Evolutionary conservation across 2,329 filamentous ascomycete genomes (phyloP).

Genomic region (Aspergillus glaucus): DNA sequence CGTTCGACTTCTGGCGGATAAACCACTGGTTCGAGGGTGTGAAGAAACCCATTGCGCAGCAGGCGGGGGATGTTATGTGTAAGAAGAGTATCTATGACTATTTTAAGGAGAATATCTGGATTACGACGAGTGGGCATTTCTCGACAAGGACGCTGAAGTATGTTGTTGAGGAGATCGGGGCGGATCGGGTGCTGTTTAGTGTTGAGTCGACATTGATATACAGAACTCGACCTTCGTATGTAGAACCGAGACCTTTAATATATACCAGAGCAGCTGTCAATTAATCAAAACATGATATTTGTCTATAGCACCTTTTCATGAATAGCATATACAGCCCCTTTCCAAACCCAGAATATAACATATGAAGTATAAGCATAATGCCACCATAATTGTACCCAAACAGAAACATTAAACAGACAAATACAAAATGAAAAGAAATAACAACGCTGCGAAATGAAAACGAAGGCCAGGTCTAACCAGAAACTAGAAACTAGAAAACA

Average conservation of each 20-base stretch:
- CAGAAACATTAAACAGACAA: neutral
- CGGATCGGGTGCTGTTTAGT: slow-evolving; percentile 36
- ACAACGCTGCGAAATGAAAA: neutral
- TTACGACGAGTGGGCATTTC: slow-evolving; percentile 38
- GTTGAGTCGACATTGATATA: slow-evolving; percentile 9
- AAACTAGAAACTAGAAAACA: neutral
- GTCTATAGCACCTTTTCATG: neutral
- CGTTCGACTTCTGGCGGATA: slow-evolving; percentile 46
- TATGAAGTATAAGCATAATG: neutral
- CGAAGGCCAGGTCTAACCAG: neutral
- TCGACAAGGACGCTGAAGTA: slow-evolving; percentile 34
- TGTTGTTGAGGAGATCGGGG: slow-evolving; percentile 29
- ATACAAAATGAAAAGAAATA: neutral
- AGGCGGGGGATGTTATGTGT: slow-evolving; percentile 19
- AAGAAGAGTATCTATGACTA: slow-evolving; percentile 42
- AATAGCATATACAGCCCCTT: neutral
- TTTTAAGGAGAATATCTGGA: slow-evolving; percentile 38
- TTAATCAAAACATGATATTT: neutral
- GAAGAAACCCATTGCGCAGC: slow-evolving; percentile 30
- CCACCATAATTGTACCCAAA: neutral
- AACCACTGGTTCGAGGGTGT: slow-evolving; percentile 38
- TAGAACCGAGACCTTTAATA: too few relatives aligned
- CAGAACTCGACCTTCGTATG: too few relatives aligned
- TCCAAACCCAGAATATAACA: neutral
- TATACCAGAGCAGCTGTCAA: neutral